A percentile compares a stretch with the other conserved stretches of the same genome.
These are phyloP conservation scores for Leccinum incarnatum DNA, from an alignment of 768 basidiomycete genomes.

Conservation along the genomic window DNA sequence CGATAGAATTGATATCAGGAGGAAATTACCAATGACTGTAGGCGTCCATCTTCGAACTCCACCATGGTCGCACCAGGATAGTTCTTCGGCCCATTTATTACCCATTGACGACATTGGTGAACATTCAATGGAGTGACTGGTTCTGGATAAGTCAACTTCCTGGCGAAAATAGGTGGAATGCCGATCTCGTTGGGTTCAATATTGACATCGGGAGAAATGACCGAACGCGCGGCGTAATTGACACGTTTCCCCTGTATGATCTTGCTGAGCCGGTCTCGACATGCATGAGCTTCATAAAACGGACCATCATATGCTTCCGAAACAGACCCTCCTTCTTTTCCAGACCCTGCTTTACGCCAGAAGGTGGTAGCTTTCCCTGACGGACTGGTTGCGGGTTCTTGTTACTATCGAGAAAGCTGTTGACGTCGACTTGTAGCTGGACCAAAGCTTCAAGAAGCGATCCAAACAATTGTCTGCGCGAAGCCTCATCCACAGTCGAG, in stretches of 20 bases:
- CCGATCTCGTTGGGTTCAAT: slow-evolving; percentile 99
- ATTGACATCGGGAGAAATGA: slow-evolving; percentile 98
- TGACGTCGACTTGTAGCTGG: slow-evolving; percentile 91
- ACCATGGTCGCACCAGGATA: slow-evolving; percentile 95
- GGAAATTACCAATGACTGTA: slow-evolving; percentile 68
- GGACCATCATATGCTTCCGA: slow-evolving; percentile 98
- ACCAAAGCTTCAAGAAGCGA: slow-evolving; percentile 77
- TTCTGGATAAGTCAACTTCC: slow-evolving; percentile 95
- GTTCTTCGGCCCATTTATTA: slow-evolving; percentile 83
- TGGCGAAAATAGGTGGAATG: slow-evolving; percentile 94
- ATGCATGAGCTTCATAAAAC: slow-evolving; percentile 19
- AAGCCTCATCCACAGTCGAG: slow-evolving; percentile 47
- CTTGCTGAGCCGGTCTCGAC: not conserved
- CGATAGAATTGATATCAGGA: not conserved
- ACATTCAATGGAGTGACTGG: slow-evolving; percentile 93
- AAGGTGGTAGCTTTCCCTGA: slow-evolving; percentile 86
- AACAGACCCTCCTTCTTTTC: slow-evolving; percentile 99
- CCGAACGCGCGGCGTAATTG: slow-evolving; percentile 99
- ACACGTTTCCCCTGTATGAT: slow-evolving; percentile 88
- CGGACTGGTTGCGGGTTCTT: slow-evolving; percentile 88
- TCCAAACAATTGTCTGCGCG: slow-evolving; percentile 57
- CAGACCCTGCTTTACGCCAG: slow-evolving; percentile 92
- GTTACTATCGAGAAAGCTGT: slow-evolving; percentile 94
- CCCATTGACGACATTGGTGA: slow-evolving; percentile 80
- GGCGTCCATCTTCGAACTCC: slow-evolving; percentile 91